These are phyloP conservation scores for Trichoderma sp. DNA, from an alignment of 2,329 filamentous ascomycete species.

Conservation along the genomic window DNA sequence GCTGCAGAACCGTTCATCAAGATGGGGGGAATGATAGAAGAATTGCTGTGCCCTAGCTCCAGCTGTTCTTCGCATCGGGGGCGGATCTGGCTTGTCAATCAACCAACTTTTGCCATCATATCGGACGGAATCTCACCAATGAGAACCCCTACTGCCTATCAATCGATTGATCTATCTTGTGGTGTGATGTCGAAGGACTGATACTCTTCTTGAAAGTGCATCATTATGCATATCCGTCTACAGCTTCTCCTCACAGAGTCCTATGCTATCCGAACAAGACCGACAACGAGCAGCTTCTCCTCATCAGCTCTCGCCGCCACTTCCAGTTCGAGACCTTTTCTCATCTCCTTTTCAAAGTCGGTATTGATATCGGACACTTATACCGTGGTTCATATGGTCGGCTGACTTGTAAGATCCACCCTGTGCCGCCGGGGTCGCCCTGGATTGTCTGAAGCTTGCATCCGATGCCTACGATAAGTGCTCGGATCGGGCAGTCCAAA, in stretches of 20 bases:
- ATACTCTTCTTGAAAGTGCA: background rate
- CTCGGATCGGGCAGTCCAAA: background rate
- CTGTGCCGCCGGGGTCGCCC: conserved; percentile 22
- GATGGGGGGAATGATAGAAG: background rate
- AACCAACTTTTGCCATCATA: background rate
- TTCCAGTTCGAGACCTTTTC: conserved; percentile 17
- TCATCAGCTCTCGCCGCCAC: background rate
- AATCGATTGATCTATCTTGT: background rate
- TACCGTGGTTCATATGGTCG: conserved; percentile 11
- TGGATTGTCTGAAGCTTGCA: conserved; percentile 10
- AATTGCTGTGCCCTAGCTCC: background rate
- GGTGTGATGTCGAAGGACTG: background rate
- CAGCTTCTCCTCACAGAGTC: background rate
- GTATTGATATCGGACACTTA: background rate
- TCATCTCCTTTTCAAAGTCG: background rate
- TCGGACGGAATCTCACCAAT: background rate
- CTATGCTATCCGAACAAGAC: background rate
- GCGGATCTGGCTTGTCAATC: background rate
- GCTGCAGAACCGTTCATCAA: background rate
- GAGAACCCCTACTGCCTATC: background rate
- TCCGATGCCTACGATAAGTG: background rate
- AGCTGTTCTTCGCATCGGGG: background rate
- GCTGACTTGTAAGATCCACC: conserved; percentile 23
- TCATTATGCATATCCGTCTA: background rate
- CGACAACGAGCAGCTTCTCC: background rate